Evolutionary conservation across 345 rosid genomes (phyloP).

Genomic region (Leavenworthia alabamica): DNA sequence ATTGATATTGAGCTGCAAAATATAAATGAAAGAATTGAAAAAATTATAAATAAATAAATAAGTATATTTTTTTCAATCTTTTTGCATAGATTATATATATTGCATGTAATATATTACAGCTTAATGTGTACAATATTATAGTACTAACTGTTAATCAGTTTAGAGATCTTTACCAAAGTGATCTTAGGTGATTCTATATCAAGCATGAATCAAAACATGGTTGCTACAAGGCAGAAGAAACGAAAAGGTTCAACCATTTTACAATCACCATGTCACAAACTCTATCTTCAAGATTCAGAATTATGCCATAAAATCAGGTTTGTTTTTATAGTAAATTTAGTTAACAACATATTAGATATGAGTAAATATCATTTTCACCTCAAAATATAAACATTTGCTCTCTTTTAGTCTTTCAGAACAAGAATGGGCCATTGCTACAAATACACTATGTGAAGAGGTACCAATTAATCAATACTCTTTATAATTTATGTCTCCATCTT

Average conservation of each 20-base stretch:
- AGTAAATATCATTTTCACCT: background rate
- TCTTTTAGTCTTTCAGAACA: conserved; percentile 18
- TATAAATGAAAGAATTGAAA: background rate
- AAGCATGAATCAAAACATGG: background rate
- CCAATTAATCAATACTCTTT: background rate
- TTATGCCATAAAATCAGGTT: conserved; percentile 8
- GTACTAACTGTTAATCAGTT: background rate
- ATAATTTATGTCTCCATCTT: background rate
- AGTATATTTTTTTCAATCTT: background rate
- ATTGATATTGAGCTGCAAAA: background rate
- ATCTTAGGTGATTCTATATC: background rate
- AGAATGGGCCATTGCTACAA: conserved; percentile 14
- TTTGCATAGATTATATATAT: too few relatives aligned
- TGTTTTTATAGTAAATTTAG: background rate
- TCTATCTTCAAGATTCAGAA: background rate
- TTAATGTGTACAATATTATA: too few relatives aligned
- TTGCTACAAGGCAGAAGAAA: background rate
- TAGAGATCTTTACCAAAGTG: background rate
- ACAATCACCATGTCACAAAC: conserved; percentile 13
- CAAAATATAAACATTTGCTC: background rate
- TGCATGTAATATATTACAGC: too few relatives aligned
- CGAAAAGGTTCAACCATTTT: conserved; percentile 5
- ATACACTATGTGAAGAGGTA: conserved; percentile 19
- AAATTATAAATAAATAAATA: too few relatives aligned
- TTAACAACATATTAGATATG: background rate